Percentiles rank a stretch among this genome's conserved stretches.
phyloP scores from a whole-genome alignment of 371 early-diverging fungal genomes.

The Mortierella sp. region DNA sequence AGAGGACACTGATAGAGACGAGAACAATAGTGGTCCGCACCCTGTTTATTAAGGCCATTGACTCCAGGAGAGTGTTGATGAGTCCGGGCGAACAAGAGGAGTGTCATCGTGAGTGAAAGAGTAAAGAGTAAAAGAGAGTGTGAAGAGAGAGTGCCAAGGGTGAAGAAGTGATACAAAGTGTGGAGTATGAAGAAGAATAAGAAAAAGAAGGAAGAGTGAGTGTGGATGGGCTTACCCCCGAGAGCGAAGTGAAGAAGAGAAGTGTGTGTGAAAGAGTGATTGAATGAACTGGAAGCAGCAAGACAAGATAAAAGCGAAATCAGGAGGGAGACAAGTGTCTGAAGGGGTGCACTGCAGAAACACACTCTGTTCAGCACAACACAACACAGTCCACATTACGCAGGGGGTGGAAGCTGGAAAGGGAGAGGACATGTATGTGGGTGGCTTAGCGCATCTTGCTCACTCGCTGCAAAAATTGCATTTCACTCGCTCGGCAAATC shows the following conservation, averaged over 20 bases:
- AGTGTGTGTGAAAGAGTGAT: conserved; percentile 13
- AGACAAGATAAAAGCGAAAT: not conserved
- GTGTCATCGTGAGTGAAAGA: not conserved
- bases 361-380: too few relatives aligned
- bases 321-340: not conserved
- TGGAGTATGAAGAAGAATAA: not conserved
- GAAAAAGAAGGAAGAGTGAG: not conserved
- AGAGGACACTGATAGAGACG: not conserved
- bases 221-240: conserved; percentile 11
- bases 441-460: too few relatives aligned
- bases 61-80: not conserved
- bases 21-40: not conserved
- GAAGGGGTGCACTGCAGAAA: not conserved
- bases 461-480: too few relatives aligned
- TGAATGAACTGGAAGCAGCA: not conserved
- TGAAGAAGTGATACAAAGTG: not conserved
- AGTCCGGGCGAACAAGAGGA: not conserved
- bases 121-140: not conserved
- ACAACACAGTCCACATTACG: not conserved
- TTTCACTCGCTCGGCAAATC: too few relatives aligned
- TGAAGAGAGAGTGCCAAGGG: not conserved
- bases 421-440: too few relatives aligned
- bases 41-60: not conserved
- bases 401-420: too few relatives aligned
- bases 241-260: conserved; percentile 5